Percentiles rank a stretch among this genome's conserved stretches.
phyloP scores from a whole-genome alignment of 2,329 filamentous ascomycete species.

The Fusarium virguliforme region DNA sequence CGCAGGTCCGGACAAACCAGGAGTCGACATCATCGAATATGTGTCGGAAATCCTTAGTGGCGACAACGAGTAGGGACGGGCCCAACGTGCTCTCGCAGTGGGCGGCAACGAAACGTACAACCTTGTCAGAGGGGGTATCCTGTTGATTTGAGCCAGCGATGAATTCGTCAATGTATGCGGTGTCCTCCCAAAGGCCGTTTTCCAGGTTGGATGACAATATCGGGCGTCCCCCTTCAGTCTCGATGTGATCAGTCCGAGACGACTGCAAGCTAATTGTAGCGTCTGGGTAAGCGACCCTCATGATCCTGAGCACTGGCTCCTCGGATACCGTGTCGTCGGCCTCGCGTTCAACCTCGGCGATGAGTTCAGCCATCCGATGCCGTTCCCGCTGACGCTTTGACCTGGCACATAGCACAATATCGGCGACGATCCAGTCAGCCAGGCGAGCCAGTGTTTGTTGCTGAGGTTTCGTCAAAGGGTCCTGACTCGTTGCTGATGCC shows the following conservation, averaged over 20 bases:
- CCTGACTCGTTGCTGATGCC: conserved; percentile 55
- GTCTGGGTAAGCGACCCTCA: conserved; percentile 55
- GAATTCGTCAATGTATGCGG: conserved; percentile 57
- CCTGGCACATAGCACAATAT: conserved; percentile 59
- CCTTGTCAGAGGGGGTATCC: conserved; percentile 47
- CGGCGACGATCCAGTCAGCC: conserved; percentile 57
- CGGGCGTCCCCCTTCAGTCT: conserved; percentile 48
- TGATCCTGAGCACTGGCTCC: conserved; percentile 49
- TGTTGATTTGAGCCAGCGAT: conserved; percentile 57
- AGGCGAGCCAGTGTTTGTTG: conserved; percentile 50
- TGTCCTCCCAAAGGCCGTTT: conserved; percentile 63
- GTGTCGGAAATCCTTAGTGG: conserved; percentile 59
- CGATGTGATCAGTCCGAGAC: conserved; percentile 46
- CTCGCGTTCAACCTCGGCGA: conserved; percentile 49
- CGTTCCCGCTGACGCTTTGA: conserved; percentile 59
- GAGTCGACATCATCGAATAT: conserved; percentile 65
- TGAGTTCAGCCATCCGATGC: conserved; percentile 56
- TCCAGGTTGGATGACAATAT: conserved; percentile 53
- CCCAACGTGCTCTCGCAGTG: conserved; percentile 55
- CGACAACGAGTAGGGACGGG: conserved; percentile 57
- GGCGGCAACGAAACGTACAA: conserved; percentile 58
- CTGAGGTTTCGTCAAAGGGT: conserved; percentile 52
- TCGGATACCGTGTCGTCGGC: conserved; percentile 39
- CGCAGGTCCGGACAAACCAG: conserved; percentile 62
- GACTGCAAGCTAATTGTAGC: conserved; percentile 52